Percentiles rank a stretch among this genome's conserved stretches.
phyloP scores from a whole-genome alignment of 2,329 filamentous ascomycete species.

The Bipolaris victoriae region DNA sequence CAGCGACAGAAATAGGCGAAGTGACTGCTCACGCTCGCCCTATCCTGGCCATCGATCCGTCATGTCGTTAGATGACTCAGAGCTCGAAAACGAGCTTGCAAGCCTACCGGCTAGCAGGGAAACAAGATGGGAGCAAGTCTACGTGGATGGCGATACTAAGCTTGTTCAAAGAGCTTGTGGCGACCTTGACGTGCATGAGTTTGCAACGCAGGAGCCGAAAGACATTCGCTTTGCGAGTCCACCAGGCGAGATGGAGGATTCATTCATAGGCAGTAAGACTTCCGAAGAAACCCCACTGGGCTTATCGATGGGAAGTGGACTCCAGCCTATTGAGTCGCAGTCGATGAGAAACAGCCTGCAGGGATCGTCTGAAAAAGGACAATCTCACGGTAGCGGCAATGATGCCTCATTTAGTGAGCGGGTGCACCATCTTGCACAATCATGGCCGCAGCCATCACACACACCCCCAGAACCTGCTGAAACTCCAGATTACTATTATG shows the following conservation, averaged over 20 bases:
- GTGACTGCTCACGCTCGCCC: slow-evolving; percentile 47
- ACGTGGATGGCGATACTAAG: slow-evolving; percentile 48
- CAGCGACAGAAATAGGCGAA: slow-evolving; percentile 38
- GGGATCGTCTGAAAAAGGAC: slow-evolving; percentile 14
- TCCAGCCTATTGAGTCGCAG: slow-evolving; percentile 26
- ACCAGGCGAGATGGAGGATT: slow-evolving; percentile 39
- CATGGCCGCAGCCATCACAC: slow-evolving; percentile 14
- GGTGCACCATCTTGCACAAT: slow-evolving; percentile 35
- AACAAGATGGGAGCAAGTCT: slow-evolving; percentile 48
- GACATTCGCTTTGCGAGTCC: slow-evolving; percentile 47
- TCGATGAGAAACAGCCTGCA: slow-evolving; percentile 14
- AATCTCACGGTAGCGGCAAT: slow-evolving; percentile 29
- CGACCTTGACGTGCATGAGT: slow-evolving; percentile 42
- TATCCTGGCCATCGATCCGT: slow-evolving; percentile 44
- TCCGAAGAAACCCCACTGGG: slow-evolving; percentile 35
- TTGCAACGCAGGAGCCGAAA: slow-evolving; percentile 39
- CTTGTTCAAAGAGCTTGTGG: slow-evolving; percentile 43
- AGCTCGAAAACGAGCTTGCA: slow-evolving; percentile 45
- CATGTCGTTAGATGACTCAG: slow-evolving; percentile 49
- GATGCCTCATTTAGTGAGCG: slow-evolving; percentile 46
- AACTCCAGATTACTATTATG: slow-evolving; percentile 11
- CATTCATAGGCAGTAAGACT: slow-evolving; percentile 33
- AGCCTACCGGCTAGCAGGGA: slow-evolving; percentile 45
- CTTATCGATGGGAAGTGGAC: slow-evolving; percentile 30
- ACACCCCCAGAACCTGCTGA: slow-evolving; percentile 6